phyloP scores from a whole-genome alignment of 768 basidiomycete genomes.

The Rhodotorula graminis region DNA sequence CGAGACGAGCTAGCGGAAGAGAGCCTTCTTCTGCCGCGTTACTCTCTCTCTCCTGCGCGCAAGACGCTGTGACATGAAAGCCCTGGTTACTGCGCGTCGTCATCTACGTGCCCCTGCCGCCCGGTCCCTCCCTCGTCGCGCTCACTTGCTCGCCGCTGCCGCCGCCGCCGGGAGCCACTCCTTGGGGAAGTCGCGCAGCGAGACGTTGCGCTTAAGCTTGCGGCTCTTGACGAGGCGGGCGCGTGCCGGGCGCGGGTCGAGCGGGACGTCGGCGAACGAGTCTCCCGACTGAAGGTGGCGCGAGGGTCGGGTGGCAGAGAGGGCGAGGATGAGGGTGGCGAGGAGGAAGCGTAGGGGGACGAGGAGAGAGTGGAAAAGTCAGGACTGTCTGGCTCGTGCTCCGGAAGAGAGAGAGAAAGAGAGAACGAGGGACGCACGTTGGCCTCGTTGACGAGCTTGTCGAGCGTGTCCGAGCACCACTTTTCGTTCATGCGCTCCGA shows the following conservation, averaged over 20 bases:
- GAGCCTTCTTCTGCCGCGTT: no score
- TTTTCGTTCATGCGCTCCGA: constrained; percentile 82
- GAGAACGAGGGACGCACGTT: constrained; percentile 59
- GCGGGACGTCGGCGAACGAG: constrained; percentile 62
- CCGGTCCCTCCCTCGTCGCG: no score
- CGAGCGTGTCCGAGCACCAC: constrained; percentile 83
- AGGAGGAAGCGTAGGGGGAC: no score
- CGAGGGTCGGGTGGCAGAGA: no score
- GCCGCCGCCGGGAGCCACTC: constrained; percentile 67
- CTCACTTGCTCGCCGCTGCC: background rate
- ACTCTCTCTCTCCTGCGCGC: no score
- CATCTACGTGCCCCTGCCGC: background rate
- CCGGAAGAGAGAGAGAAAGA: background rate
- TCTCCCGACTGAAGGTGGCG: constrained; percentile 44
- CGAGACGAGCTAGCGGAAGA: no score
- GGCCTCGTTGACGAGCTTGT: constrained; percentile 69
- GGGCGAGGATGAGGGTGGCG: background rate
- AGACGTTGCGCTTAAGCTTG: constrained; percentile 55
- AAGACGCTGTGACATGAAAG: no score
- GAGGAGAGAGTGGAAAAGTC: background rate
- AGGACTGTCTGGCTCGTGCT: no score
- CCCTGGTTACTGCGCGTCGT: no score
- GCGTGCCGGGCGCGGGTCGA: constrained; percentile 71
- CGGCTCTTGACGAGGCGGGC: constrained; percentile 55
- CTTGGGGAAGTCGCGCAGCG: constrained; percentile 72